Base-by-base conservation (phyloP, 345 rosid species). In the Melaleuca quinquenervia region DNA sequence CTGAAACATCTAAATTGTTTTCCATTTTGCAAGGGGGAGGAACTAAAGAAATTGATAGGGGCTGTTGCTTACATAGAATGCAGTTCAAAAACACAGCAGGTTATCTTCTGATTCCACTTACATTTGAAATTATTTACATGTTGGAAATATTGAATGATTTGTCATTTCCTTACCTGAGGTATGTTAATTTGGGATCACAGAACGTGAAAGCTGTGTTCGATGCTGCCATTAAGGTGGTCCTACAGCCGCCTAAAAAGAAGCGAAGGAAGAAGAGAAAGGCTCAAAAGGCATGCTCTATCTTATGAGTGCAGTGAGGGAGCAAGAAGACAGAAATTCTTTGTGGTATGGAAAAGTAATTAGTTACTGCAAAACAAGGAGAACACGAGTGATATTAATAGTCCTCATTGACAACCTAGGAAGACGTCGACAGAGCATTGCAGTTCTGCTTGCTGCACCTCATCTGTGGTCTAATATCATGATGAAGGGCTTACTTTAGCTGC, bases 61-160 rank as follows among this genome's bases (percentile, higher is more conserved):
- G 96, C 98, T 78, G 92, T 96, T 76, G 89, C 94, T 88, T 96
- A 95, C 90, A 91, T 93, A 7, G 98, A 96, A 87, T 95, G 95
- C 84, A 96, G 98, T 89, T 95, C 98, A 85, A 96, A 95, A 85
- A 96, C 98, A 4, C 98, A 96, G 85, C 98, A 94, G 98, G 98
- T 94, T 56, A 52, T 58, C 26, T 32, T 70, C 48, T 24, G 20
- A 70, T 70, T 32, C 11, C 41, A 36, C 11, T 70, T 76, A 52
- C 44, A 55, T 51, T 56, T 64, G 27, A 50, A 70, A 74, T 16
- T 70, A 70, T 32, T 70, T 70, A 36, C 80, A 70, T 52, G 50
- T 36, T 52, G 36, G 51, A 21, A n/a, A n/a, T n/a, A n/a, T 55
- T 85, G 10, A 50, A 52, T 76, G 10, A 78, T 32, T 22, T 29